Conservation (phyloP, 1,284 basidiomycete genomes). For the Takashimella tepidaria region DNA sequence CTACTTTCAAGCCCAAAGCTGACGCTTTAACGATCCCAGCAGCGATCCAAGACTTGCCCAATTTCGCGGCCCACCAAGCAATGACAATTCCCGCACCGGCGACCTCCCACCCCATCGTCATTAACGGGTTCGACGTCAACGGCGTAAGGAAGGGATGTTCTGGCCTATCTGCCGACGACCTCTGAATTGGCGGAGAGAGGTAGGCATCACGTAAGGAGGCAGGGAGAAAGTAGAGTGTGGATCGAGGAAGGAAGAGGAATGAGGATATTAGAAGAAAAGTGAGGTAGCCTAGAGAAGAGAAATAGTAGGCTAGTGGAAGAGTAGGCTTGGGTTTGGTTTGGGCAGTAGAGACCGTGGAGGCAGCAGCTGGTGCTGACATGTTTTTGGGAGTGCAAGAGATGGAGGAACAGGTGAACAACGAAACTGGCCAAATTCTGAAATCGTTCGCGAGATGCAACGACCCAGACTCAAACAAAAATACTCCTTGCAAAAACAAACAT, state of each 20-base stretch:
- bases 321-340: background rate
- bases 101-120: slow-evolving; percentile 60
- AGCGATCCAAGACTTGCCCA: slow-evolving; percentile 53
- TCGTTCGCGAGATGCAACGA: too few relatives aligned
- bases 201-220: too few relatives aligned
- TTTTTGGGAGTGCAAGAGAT: too few relatives aligned
- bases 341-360: background rate
- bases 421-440: too few relatives aligned
- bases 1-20: too few relatives aligned
- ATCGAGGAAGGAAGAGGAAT: slow-evolving; percentile 62
- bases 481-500: too few relatives aligned
- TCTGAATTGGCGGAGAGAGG: slow-evolving; percentile 21
- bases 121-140: slow-evolving; percentile 60
- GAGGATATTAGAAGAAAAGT: slow-evolving; percentile 61
- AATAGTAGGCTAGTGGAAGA: slow-evolving; percentile 54
- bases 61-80: slow-evolving; percentile 67
- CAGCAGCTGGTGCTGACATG: too few relatives aligned
- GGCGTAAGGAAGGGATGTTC: slow-evolving; percentile 62
- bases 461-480: too few relatives aligned
- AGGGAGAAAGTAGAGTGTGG: slow-evolving; percentile 50
- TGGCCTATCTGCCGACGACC: slow-evolving; percentile 53
- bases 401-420: too few relatives aligned
- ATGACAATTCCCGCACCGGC: slow-evolving; percentile 58
- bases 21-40: background rate
- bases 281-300: slow-evolving; percentile 68